Conservation (phyloP, 495 filamentous ascomycete species). For the Glarea lozoyensis region DNA sequence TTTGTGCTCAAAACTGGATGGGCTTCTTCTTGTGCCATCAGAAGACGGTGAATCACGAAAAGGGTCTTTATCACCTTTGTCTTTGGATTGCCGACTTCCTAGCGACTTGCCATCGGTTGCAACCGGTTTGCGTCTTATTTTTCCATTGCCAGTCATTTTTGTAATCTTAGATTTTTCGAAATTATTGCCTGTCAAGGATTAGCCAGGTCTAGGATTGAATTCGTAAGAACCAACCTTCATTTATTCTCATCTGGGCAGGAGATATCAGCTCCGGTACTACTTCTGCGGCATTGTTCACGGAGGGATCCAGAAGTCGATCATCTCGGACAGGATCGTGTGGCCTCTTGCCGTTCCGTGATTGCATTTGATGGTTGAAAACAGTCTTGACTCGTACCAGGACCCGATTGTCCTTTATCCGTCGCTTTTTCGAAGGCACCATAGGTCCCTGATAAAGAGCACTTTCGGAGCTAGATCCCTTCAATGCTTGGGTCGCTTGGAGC, state of each 20-base stretch:
- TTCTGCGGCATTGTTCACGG: background rate
- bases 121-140: too few species aligned
- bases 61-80: too few species aligned
- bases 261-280: background rate
- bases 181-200: too few species aligned
- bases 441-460: background rate
- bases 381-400: constrained; percentile 18
- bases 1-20: constrained; percentile 1
- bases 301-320: constrained; percentile 2
- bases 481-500: constrained; percentile 20
- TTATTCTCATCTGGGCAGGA: constrained; percentile 1
- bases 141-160: too few species aligned
- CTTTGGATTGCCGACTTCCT: constrained; percentile 10
- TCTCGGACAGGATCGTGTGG: constrained; percentile 2
- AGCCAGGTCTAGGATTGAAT: too few species aligned
- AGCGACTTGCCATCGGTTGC: constrained; percentile 15
- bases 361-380: constrained; percentile 13
- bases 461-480: constrained; percentile 10
- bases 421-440: constrained; percentile 5
- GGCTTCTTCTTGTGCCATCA: constrained; percentile 1
- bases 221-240: too few species aligned
- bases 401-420: constrained; percentile 13
- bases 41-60: too few species aligned
- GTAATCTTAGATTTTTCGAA: too few species aligned
- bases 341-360: background rate